Evolutionary conservation across 2,329 filamentous ascomycete genomes (phyloP).

Genomic region (Harringtonia aguacate): DNA sequence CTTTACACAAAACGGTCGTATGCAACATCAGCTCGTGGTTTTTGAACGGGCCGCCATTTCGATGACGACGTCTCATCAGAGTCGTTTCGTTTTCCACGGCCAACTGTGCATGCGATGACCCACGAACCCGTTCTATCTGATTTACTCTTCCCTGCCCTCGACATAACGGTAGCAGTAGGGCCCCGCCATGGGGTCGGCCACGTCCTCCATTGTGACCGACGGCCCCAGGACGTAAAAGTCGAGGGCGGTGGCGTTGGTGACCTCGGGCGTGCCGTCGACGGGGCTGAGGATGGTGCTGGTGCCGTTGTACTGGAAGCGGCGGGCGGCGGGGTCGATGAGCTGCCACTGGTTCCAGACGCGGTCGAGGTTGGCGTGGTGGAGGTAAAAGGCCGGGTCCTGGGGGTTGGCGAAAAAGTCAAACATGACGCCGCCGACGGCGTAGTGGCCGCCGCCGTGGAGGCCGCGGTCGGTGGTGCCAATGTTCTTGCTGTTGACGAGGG

Average conservation of each 20-base stretch:
- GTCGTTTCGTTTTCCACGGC: too few species aligned
- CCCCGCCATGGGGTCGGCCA: not conserved
- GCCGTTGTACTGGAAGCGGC: not conserved
- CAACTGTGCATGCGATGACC: too few species aligned
- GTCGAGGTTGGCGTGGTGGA: not conserved
- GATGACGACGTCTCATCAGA: too few species aligned
- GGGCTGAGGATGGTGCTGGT: constrained; percentile 1
- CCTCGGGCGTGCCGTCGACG: not conserved
- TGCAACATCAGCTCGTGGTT: too few species aligned
- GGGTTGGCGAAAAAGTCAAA: not conserved
- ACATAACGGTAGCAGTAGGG: not conserved
- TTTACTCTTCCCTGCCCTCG: too few species aligned
- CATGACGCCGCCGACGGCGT: constrained; percentile 21
- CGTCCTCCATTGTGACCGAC: not conserved
- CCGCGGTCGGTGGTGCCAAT: constrained; percentile 29
- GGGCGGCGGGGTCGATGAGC: not conserved
- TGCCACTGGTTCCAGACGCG: not conserved
- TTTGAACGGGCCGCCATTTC: too few species aligned
- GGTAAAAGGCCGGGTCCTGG: not conserved
- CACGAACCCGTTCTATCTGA: too few species aligned
- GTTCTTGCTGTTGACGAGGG: constrained; percentile 24
- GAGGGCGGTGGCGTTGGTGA: not conserved
- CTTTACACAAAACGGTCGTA: too few species aligned
- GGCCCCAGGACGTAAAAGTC: not conserved
- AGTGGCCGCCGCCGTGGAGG: constrained; percentile 29